A percentile compares a stretch with the other conserved stretches of the same genome.
Evolutionary conservation across 768 basidiomycete genomes (phyloP).

Genomic region (Rhodosporidiobolus sp.): DNA sequence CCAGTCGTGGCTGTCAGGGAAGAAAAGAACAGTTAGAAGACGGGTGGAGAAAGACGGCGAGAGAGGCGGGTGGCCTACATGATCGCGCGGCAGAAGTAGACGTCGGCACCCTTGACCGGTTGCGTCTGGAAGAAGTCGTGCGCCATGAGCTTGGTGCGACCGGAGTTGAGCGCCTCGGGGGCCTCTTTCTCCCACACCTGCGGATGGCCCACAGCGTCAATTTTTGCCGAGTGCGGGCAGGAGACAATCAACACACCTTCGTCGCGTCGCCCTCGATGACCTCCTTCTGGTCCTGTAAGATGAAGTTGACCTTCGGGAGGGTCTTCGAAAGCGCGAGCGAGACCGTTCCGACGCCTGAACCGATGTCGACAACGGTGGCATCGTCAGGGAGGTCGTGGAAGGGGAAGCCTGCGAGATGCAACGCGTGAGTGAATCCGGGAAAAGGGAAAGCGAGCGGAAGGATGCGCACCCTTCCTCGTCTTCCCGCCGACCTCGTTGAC

Average conservation of each 20-base stretch:
- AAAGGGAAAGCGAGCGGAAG: no score
- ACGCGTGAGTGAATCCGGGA: neutral
- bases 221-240: no score
- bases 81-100: slow-evolving; percentile 57
- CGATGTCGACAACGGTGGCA: slow-evolving; percentile 36
- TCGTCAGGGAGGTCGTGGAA: neutral
- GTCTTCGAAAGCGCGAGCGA: slow-evolving; percentile 40
- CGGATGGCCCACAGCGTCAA: neutral
- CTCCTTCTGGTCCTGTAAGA: slow-evolving; percentile 47
- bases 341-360: slow-evolving; percentile 44
- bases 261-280: slow-evolving; percentile 27
- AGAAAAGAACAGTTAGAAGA: neutral
- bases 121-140: slow-evolving; percentile 77
- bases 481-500: neutral
- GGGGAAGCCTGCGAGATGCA: neutral
- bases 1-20: slow-evolving; percentile 61
- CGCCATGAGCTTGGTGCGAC: slow-evolving; percentile 45
- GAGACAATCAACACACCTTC: neutral
- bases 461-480: neutral
- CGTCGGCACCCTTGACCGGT: slow-evolving; percentile 54
- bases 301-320: slow-evolving; percentile 42
- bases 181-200: slow-evolving; percentile 20
- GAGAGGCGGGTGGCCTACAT: no score
- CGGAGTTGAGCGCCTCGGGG: slow-evolving; percentile 3
- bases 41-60: neutral